Percentiles rank a stretch among this genome's conserved stretches.
Conservation (phyloP, 345 rosid genomes). For the Punica granatum region DNA sequence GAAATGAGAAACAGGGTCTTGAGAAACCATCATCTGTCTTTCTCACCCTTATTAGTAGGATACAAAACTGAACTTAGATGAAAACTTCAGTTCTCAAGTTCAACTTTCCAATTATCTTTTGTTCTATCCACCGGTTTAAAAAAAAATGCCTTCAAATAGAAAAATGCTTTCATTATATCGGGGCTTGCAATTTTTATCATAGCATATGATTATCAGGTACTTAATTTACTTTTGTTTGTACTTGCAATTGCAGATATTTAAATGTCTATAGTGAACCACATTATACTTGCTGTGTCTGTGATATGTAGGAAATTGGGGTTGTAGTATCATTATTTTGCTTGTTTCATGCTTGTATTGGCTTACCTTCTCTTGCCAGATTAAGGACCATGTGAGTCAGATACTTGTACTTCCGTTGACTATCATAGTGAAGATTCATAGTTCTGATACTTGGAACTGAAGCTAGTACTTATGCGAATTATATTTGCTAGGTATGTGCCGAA, state of each 20-base stretch:
- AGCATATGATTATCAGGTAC: constrained; percentile 97
- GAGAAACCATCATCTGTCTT: neutral
- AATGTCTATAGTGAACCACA: neutral
- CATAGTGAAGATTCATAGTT: neutral
- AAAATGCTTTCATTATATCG: constrained; percentile 26
- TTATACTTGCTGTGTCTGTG: neutral
- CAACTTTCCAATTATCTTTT: neutral
- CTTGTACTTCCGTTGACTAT: neutral
- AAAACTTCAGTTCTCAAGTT: neutral
- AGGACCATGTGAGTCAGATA: constrained; percentile 59
- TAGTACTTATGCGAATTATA: too few species aligned
- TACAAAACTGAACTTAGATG: neutral
- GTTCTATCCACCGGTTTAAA: neutral
- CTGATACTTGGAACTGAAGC: too few species aligned
- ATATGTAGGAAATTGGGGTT: constrained; percentile 72
- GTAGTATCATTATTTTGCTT: constrained; percentile 65
- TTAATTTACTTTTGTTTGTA: too few species aligned
- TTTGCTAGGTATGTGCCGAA: too few species aligned
- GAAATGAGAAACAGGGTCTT: neutral
- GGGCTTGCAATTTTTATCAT: constrained; percentile 60
- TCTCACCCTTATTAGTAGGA: neutral
- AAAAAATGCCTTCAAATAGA: constrained; percentile 2
- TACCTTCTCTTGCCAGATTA: constrained; percentile 85
- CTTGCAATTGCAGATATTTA: neutral
- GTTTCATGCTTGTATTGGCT: constrained; percentile 62